phyloP scores from a whole-genome alignment of 2,329 filamentous ascomycete genomes.

The Colletotrichum sp. region DNA sequence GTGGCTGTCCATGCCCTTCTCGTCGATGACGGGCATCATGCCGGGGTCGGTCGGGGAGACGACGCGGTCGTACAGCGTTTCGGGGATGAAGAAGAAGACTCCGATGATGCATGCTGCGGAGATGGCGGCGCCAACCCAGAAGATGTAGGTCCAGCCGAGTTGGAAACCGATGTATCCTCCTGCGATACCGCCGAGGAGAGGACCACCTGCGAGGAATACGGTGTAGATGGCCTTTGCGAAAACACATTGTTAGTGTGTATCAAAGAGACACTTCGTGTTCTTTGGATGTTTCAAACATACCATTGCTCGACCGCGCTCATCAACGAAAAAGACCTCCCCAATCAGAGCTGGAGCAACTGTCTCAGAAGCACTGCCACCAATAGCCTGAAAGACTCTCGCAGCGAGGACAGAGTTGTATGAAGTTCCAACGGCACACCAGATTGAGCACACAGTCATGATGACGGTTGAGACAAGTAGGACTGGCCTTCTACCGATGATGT shows the following conservation, averaged over 20 bases:
- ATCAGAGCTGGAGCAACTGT: slow-evolving; percentile 36
- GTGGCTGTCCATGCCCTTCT: background rate
- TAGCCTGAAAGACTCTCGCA: slow-evolving; percentile 35
- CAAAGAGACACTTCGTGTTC: background rate
- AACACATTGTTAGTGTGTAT: background rate
- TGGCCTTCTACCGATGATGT: slow-evolving; percentile 35
- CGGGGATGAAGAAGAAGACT: slow-evolving; percentile 36
- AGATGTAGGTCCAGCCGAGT: slow-evolving; percentile 37
- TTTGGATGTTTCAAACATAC: background rate
- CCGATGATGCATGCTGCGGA: slow-evolving; percentile 28
- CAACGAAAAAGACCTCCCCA: slow-evolving; percentile 40
- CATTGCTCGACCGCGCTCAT: slow-evolving; percentile 40
- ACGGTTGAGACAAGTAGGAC: slow-evolving; percentile 34
- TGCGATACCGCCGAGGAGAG: slow-evolving; percentile 35
- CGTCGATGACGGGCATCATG: background rate
- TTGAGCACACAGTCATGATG: slow-evolving; percentile 27
- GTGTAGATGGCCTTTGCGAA: slow-evolving; percentile 33
- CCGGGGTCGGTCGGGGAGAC: background rate
- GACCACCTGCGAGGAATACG: slow-evolving; percentile 32
- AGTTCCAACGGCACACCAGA: slow-evolving; percentile 30
- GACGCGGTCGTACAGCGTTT: slow-evolving; percentile 33
- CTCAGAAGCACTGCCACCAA: slow-evolving; percentile 37
- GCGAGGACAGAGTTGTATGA: slow-evolving; percentile 30
- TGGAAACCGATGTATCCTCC: slow-evolving; percentile 39
- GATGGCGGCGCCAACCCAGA: slow-evolving; percentile 34